Conservation (phyloP, 257 asterid genomes). For the Catharanthus roseus region DNA sequence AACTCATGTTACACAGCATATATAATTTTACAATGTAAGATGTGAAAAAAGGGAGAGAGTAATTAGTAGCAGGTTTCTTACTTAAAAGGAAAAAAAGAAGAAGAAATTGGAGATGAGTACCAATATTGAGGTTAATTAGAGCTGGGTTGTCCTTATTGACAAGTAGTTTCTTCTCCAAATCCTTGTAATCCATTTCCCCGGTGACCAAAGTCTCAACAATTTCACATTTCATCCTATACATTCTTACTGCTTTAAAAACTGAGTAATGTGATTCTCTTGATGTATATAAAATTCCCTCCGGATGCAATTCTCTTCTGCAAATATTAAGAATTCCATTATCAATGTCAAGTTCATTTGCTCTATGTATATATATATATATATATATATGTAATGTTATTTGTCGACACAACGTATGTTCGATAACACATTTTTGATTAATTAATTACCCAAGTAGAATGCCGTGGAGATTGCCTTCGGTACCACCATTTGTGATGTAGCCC, state of each 20-base stretch:
- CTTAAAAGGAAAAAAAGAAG: too few species aligned
- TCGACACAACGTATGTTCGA: too few species aligned
- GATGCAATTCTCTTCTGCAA: not conserved
- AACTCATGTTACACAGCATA: too few species aligned
- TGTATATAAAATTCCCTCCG: not conserved
- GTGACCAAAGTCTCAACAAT: not conserved
- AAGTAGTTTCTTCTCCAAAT: not conserved
- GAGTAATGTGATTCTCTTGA: not conserved
- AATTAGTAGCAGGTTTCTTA: too few species aligned
- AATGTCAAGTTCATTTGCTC: too few species aligned
- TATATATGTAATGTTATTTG: too few species aligned
- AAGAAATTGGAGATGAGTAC: too few species aligned
- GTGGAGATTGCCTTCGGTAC: slow-evolving; percentile 29
- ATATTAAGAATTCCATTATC: too few species aligned
- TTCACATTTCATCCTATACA: not conserved
- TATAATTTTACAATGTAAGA: too few species aligned
- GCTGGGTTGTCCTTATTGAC: not conserved
- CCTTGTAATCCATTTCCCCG: not conserved
- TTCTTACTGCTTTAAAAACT: not conserved
- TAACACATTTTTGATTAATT: too few species aligned
- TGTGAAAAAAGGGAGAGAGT: too few species aligned
- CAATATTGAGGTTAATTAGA: not conserved
- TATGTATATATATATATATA: too few species aligned
- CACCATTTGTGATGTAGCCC: slow-evolving; percentile 30
- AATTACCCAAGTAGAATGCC: slow-evolving; percentile 23